Conservation (phyloP, 495 filamentous ascomycete species). For the Xylaria acuta region DNA sequence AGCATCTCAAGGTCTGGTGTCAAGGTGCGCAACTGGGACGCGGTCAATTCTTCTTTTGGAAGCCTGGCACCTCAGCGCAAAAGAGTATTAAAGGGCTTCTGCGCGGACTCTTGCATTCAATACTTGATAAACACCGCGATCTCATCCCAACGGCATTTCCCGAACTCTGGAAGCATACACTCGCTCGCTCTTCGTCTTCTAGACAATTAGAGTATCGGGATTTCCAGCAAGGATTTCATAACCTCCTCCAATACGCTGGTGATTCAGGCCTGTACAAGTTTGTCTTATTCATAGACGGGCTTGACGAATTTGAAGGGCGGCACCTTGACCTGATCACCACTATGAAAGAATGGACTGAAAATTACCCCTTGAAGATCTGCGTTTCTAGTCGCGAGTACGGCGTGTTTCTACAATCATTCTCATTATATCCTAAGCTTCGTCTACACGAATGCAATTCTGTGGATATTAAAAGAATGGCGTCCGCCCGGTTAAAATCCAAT, state of each 20-base stretch:
- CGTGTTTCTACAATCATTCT: constrained; percentile 29
- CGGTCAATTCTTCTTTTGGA: constrained; percentile 32
- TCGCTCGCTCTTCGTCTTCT: neutral
- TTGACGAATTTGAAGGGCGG: constrained; percentile 50
- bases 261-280: constrained; percentile 19
- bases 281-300: constrained; percentile 55
- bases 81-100: constrained; percentile 29
- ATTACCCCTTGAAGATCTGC: constrained; percentile 27
- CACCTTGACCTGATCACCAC: constrained; percentile 24
- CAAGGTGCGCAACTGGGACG: constrained; percentile 22
- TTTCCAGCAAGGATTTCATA: constrained; percentile 12
- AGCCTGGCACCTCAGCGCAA: constrained; percentile 24
- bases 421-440: constrained; percentile 19
- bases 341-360: constrained; percentile 19
- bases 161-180: neutral
- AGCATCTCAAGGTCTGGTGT: constrained; percentile 26
- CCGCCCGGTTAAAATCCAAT: constrained; percentile 25
- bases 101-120: constrained; percentile 26
- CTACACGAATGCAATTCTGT: constrained; percentile 39
- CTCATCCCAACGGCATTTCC: constrained; percentile 25
- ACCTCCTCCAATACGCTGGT: neutral
- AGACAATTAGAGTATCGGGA: neutral
- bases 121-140: constrained; percentile 16
- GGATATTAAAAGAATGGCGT: constrained; percentile 34
- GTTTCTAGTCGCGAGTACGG: constrained; percentile 31